A percentile compares a stretch with the other conserved stretches of the same genome.
Evolutionary conservation across 805 yeast species (phyloP).

Genomic region (Lachancea mirantina): DNA sequence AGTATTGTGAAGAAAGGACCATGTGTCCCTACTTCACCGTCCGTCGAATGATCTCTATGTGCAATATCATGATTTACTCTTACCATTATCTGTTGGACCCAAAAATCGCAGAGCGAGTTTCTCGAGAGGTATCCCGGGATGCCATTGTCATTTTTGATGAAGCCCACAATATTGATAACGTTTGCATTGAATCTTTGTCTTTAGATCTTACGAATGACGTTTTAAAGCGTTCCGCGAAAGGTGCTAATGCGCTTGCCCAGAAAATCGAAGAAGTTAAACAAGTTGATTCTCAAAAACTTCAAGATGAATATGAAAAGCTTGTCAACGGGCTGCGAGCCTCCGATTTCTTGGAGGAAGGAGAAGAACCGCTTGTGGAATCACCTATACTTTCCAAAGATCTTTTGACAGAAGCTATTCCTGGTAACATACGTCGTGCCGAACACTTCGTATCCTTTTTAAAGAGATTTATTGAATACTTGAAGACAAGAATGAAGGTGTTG

Average conservation of each 20-base stretch:
- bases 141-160: conserved; percentile 94
- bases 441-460: conserved; percentile 91
- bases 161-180: conserved; percentile 98
- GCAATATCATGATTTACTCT: conserved; percentile 91
- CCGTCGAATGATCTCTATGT: conserved; percentile 92
- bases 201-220: conserved; percentile 89
- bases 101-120: conserved; percentile 92
- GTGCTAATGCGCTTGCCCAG: conserved; percentile 70
- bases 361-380: conserved; percentile 61
- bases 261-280: conserved; percentile 81
- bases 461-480: conserved; percentile 86
- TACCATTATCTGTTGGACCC: conserved; percentile 96
- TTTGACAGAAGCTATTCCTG: conserved; percentile 90
- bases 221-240: conserved; percentile 76
- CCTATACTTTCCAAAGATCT: conserved; percentile 84
- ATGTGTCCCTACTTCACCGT: conserved; percentile 97
- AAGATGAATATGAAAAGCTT: conserved; percentile 83
- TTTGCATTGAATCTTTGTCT: conserved; percentile 91
- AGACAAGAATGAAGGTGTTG: conserved; percentile 94
- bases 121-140: conserved; percentile 85
- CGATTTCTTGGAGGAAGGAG: conserved; percentile 54
- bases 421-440: conserved; percentile 93
- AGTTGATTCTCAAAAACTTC: conserved; percentile 75
- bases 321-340: conserved; percentile 85
- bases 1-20: conserved; percentile 68